Conservation (phyloP, 305 asterid species). For the Fraxinus dipetala region DNA sequence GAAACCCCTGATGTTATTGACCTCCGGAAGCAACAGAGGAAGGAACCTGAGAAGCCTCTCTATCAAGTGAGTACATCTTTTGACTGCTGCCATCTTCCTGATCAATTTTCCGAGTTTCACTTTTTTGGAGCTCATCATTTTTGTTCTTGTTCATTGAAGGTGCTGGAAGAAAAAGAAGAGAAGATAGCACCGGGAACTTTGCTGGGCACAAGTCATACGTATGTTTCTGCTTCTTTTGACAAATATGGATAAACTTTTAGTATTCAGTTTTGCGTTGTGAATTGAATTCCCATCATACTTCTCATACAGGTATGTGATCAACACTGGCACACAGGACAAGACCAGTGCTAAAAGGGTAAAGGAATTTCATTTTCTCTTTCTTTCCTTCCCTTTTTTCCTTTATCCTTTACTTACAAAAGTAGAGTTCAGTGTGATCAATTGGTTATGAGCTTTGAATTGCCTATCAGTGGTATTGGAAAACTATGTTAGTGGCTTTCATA, state of each 20-base stretch:
- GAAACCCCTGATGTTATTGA: conserved; percentile 98
- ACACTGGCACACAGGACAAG: conserved; percentile 87
- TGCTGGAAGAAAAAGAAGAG: conserved; percentile 91
- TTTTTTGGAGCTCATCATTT: conserved; percentile 10
- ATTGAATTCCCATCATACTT: conserved; percentile 8
- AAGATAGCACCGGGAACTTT: conserved; percentile 79
- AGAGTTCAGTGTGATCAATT: background rate
- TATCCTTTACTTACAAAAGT: background rate
- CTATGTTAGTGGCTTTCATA: background rate
- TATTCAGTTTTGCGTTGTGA: conserved; percentile 7
- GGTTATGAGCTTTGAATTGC: background rate
- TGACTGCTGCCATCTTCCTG: background rate
- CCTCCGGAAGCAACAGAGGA: conserved; percentile 97
- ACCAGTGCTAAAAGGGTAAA: conserved; percentile 84
- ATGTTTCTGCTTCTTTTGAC: conserved; percentile 28
- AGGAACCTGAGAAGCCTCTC: conserved; percentile 94
- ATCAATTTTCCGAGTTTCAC: background rate
- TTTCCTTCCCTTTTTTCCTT: background rate
- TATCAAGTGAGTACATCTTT: conserved; percentile 58
- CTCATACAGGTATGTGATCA: conserved; percentile 70
- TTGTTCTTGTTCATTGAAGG: conserved; percentile 41
- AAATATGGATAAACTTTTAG: background rate
- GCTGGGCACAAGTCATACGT: conserved; percentile 86
- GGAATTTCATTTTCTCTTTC: background rate
- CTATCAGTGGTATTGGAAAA: background rate